Evolutionary conservation across 805 yeast genomes (phyloP), one percentile per base, ranked within the genome.

Genomic region (Wickerhamiella azyma): DNA sequence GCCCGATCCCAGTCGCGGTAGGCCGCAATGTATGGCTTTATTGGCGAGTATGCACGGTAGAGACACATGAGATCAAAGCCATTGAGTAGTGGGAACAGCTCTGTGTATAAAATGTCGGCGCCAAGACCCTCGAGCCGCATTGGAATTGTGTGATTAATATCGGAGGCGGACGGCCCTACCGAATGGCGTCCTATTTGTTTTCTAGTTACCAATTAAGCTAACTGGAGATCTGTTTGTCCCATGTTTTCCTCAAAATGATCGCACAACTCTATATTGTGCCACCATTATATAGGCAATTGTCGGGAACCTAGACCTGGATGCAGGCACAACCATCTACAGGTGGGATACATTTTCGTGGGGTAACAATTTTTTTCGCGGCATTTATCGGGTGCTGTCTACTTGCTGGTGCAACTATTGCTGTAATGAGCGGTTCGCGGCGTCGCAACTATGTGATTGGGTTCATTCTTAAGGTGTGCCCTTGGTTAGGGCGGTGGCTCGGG

Each of bases 351-450:
- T 17, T 35, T 17, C 26, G 26, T 3, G 45, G 45, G 3, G 35
- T 42, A 4, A 37, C 33, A 5, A 14, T 33, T 13, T 42, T 42
- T 14, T 28, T 42, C 11, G 36, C 17, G 3, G 45, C 40, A 2
- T 36, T 42, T 18, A 28, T 42, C 2, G 45, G 39, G 6, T 42
- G 45, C 33, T 42, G 45, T 19, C n/a, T 35, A 9, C 11, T 42
- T 5, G 14, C 36, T n/a, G 13, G 39, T 8, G 36, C 17, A 13
- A 6, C 19, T 16, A 14, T 42, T 29, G 19, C 33, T 11, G 19
- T 28, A 16, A 2, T 42, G n/a, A 35, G 33, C 40, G 24, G 26
- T 18, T 35, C 45, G 24, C 33, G 40, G 11, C 35, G 40, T 9
- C 28, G 45, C 17, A 38, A 37, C 18, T 37, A 17, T 9, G 19